Evolutionary conservation across 108 stramenopile genomes (phyloP).

Genomic region (Cyclotella distinguenda): DNA sequence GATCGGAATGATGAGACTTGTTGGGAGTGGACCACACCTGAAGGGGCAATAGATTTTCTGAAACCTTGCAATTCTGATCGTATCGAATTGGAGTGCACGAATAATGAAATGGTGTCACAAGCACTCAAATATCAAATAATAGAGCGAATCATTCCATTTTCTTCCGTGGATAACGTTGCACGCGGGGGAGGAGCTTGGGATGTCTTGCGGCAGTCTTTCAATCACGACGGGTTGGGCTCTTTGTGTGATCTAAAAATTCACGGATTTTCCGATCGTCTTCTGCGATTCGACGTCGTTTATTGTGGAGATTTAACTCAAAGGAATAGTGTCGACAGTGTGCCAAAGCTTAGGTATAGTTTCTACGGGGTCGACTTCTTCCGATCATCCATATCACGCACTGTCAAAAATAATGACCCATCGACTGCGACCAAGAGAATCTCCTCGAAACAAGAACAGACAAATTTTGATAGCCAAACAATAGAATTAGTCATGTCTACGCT

Average conservation of each 20-base stretch:
- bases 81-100: no score
- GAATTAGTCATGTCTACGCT: conserved; percentile 18
- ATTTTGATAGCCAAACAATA: neutral
- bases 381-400: conserved; percentile 6
- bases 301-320: neutral
- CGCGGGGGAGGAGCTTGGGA: conserved; percentile 32
- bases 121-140: conserved; percentile 13
- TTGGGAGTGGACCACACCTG: conserved; percentile 7
- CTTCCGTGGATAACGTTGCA: conserved; percentile 26
- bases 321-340: neutral
- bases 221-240: conserved; percentile 18
- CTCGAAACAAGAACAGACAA: neutral
- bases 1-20: no score
- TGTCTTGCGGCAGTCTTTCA: conserved; percentile 17
- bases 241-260: conserved; percentile 23
- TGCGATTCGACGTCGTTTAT: conserved; percentile 22
- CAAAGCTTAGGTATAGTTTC: conserved; percentile 15
- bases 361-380: conserved; percentile 1
- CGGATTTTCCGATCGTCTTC: conserved; percentile 23
- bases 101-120: neutral
- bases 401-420: neutral
- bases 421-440: neutral
- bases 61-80: conserved; percentile 12
- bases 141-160: conserved; percentile 25
- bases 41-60: conserved; percentile 20